These are phyloP conservation scores for Verticillium nubilum DNA, from an alignment of 2,329 filamentous ascomycete species.

Conservation along the genomic window DNA sequence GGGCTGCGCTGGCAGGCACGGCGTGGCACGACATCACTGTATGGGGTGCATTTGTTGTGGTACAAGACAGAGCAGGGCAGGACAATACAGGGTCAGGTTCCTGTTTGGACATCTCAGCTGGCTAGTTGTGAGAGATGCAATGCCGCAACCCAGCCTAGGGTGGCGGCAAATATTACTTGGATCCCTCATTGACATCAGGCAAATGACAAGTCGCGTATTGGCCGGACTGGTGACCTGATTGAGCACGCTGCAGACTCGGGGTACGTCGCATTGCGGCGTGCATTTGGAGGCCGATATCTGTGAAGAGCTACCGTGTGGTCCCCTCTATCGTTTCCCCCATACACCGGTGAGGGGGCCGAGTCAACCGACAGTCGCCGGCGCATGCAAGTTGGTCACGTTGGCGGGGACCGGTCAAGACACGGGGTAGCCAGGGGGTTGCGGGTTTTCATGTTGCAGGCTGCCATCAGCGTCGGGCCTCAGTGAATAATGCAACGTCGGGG, in stretches of 20 bases:
- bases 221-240: background rate
- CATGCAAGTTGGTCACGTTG: constrained; percentile 1
- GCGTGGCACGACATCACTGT: background rate
- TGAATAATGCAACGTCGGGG: too few relatives aligned
- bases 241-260: background rate
- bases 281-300: background rate
- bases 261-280: background rate
- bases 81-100: background rate
- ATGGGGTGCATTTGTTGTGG: background rate
- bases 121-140: background rate
- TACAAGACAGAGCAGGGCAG: background rate
- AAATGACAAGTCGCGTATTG: background rate
- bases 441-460: background rate
- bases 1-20: background rate
- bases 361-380: background rate
- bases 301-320: background rate
- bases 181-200: background rate
- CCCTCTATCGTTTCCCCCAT: background rate
- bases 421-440: background rate
- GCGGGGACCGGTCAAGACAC: background rate
- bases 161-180: background rate
- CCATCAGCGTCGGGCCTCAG: background rate
- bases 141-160: background rate
- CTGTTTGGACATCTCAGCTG: background rate
- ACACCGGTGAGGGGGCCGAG: background rate